Conservation (phyloP, 1,284 basidiomycete genomes). For the Moesziomyces antarcticus region DNA sequence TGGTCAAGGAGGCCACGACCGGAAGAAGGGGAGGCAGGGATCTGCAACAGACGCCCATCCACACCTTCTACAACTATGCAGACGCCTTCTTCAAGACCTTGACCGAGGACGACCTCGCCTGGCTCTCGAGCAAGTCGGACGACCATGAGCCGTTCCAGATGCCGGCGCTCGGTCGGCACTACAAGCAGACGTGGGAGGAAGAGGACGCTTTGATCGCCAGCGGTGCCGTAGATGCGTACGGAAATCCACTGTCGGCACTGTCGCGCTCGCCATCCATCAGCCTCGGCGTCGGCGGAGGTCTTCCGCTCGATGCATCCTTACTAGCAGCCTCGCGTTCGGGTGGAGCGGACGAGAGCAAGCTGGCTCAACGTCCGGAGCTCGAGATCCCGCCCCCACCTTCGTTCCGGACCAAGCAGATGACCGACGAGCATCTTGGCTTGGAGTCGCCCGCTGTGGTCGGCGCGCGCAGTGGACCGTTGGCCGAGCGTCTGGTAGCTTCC, state of each 20-base stretch:
- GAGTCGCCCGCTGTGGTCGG: slow-evolving; percentile 49
- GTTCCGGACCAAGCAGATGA: slow-evolving; percentile 51
- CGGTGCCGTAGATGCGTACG: slow-evolving; percentile 38
- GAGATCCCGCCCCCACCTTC: slow-evolving; percentile 43
- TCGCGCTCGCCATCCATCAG: slow-evolving; percentile 38
- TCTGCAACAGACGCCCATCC: slow-evolving; percentile 61
- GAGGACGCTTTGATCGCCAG: slow-evolving; percentile 75
- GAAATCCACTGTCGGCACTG: slow-evolving; percentile 23
- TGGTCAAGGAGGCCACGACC: slow-evolving; percentile 48
- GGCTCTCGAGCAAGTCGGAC: slow-evolving; percentile 72
- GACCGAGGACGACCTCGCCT: slow-evolving; percentile 67
- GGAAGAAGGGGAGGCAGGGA: slow-evolving; percentile 52
- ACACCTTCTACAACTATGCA: slow-evolving; percentile 62
- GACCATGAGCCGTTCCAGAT: slow-evolving; percentile 86
- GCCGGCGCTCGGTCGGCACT: slow-evolving; percentile 88
- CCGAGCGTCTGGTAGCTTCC: slow-evolving; percentile 56
- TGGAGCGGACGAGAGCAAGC: slow-evolving; percentile 10
- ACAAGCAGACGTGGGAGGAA: slow-evolving; percentile 87
- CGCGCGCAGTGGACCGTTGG: slow-evolving; percentile 58
- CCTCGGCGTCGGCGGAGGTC: slow-evolving; percentile 27
- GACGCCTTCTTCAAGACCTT: slow-evolving; percentile 66
- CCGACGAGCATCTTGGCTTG: slow-evolving; percentile 54
- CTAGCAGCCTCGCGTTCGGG: slow-evolving; percentile 24
- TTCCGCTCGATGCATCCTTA: slow-evolving; percentile 26
- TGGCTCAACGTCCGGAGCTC: slow-evolving; percentile 22